A percentile compares a stretch with the other conserved stretches of the same genome.
These are phyloP conservation scores for Carex cristatella DNA, from an alignment of 176 grass and related monocot species.

Conservation along the genomic window DNA sequence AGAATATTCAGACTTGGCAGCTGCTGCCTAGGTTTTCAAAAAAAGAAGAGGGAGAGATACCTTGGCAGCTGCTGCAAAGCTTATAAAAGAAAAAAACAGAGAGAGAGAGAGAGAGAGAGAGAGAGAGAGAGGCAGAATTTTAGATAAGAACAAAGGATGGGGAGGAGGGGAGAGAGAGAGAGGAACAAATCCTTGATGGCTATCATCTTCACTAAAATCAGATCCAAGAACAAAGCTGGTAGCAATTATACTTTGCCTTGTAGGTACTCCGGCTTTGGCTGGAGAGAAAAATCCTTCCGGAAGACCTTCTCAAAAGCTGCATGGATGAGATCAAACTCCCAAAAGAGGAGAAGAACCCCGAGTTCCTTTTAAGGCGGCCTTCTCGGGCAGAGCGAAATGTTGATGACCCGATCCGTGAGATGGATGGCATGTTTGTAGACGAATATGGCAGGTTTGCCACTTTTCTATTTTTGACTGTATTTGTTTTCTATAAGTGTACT, in stretches of 20 bases:
- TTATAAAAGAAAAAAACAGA: background rate
- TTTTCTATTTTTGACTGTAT: background rate
- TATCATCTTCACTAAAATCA: background rate
- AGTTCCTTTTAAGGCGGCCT: conserved; percentile 49
- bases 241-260: conserved; percentile 23
- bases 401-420: conserved; percentile 87
- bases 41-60: background rate
- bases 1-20: background rate
- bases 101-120: background rate
- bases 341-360: conserved; percentile 69
- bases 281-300: conserved; percentile 87
- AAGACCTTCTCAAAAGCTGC: conserved; percentile 69
- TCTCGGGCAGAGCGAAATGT: conserved; percentile 76
- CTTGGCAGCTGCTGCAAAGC: background rate
- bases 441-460: conserved; percentile 81
- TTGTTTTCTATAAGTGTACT: background rate
- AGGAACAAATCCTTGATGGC: background rate
- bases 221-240: conserved; percentile 11
- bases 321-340: conserved; percentile 77
- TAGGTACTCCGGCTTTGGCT: conserved; percentile 94
- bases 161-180: background rate
- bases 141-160: too few species aligned
- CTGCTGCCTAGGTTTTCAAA: background rate
- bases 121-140: background rate
- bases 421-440: conserved; percentile 92